phyloP scores from a whole-genome alignment of 139 green algal genomes.

The Haematococcus sp. region DNA sequence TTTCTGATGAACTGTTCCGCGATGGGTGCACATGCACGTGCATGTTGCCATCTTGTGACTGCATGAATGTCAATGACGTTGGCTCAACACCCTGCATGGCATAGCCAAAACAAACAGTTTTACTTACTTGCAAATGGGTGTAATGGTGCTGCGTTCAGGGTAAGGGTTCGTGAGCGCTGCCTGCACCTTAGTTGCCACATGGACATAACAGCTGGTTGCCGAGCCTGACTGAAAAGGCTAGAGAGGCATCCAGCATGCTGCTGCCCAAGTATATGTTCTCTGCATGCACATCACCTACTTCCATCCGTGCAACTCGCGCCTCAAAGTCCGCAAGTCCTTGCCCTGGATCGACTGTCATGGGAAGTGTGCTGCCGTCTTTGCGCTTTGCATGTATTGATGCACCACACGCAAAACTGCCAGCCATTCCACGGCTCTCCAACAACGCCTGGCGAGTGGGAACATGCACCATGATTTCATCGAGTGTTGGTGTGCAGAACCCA shows the following conservation, averaged over 20 bases:
- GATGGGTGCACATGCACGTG: slow-evolving; percentile 39
- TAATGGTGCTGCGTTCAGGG: background rate
- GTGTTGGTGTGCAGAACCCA: no score
- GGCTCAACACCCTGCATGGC: slow-evolving; percentile 25
- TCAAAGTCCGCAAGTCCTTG: slow-evolving; percentile 14
- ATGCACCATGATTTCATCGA: no score
- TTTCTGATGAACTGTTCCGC: slow-evolving; percentile 15
- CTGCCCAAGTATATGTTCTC: no score
- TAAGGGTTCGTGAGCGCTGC: background rate
- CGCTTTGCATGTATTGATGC: slow-evolving; percentile 24
- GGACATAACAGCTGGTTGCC: no score
- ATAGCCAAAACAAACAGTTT: no score
- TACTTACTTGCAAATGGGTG: no score
- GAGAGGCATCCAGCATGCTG: no score
- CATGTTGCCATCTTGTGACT: slow-evolving; percentile 48
- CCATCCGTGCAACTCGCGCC: background rate
- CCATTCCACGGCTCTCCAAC: background rate
- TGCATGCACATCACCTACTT: no score
- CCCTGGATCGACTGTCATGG: background rate
- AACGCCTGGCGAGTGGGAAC: no score
- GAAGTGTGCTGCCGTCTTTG: slow-evolving; percentile 20
- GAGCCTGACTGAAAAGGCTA: no score
- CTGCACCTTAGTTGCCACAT: no score
- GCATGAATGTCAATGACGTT: slow-evolving; percentile 28
- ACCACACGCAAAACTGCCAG: slow-evolving; percentile 6